Percentiles rank a stretch among this genome's conserved stretches.
Conservation (phyloP, 2,329 filamentous ascomycete species). For the Calonectria ilicicola region DNA sequence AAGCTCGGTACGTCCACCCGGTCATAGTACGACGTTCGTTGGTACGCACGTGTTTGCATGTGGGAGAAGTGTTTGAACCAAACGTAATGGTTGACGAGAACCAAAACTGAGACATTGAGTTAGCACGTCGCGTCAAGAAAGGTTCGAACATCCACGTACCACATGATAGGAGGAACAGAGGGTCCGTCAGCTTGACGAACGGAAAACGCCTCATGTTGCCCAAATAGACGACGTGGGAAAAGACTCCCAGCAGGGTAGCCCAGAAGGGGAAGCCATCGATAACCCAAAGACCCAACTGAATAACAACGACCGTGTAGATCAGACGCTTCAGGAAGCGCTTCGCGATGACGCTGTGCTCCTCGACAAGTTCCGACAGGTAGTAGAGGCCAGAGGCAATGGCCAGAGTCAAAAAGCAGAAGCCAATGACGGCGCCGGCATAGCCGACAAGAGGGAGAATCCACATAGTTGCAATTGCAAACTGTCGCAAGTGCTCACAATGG, state of each 20-base stretch:
- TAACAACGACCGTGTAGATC: conserved; percentile 83
- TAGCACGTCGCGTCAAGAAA: neutral
- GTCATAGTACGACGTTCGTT: conserved; percentile 72
- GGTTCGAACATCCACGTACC: conserved; percentile 61
- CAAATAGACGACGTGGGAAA: conserved; percentile 86
- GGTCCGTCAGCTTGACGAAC: conserved; percentile 87
- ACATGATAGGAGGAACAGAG: conserved; percentile 87
- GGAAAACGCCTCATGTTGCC: conserved; percentile 84
- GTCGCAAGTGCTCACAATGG: conserved; percentile 26
- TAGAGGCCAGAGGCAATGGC: conserved; percentile 98
- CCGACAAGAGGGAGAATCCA: conserved; percentile 96
- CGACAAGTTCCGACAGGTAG: conserved; percentile 97
- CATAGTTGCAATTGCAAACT: conserved; percentile 64
- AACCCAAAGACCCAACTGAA: conserved; percentile 81
- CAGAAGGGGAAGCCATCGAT: conserved; percentile 88
- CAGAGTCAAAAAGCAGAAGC: conserved; percentile 93
- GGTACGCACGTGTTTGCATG: conserved; percentile 68
- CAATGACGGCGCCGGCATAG: conserved; percentile 86
- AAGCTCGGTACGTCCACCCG: conserved; percentile 79
- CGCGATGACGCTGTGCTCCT: conserved; percentile 94
- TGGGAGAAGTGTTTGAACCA: conserved; percentile 95
- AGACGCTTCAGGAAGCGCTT: conserved; percentile 87
- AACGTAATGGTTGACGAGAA: conserved; percentile 90
- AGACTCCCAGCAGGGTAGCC: conserved; percentile 79
- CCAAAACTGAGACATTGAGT: conserved; percentile 70